Evolutionary conservation across 768 basidiomycete species (phyloP).

Genomic region (Agaricus subrufescens): DNA sequence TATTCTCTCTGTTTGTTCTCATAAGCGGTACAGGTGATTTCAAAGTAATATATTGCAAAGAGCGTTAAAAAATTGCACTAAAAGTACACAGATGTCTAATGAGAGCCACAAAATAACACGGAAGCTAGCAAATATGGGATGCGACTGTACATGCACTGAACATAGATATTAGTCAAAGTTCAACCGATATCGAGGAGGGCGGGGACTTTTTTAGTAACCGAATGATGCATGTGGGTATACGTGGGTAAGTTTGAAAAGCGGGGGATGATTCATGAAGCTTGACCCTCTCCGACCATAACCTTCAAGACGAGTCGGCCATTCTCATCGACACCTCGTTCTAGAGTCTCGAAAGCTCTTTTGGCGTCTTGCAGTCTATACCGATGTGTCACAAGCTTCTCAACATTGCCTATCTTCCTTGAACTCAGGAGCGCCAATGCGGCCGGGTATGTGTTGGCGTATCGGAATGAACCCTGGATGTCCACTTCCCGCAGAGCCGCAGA

Average conservation of each 20-base stretch:
- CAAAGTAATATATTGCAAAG: neutral
- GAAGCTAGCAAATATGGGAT: neutral
- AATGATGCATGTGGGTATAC: neutral
- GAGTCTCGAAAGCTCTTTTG: slow-evolving; percentile 75
- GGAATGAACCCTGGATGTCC: slow-evolving; percentile 89
- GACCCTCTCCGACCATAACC: slow-evolving; percentile 62
- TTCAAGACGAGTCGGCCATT: slow-evolving; percentile 83
- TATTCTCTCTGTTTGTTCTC: no score
- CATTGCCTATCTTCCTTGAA: slow-evolving; percentile 57
- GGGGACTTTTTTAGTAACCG: neutral
- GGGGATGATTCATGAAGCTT: neutral
- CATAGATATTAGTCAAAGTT: slow-evolving; percentile 8
- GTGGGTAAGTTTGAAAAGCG: neutral
- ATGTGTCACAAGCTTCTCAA: slow-evolving; percentile 78
- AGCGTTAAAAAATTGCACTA: slow-evolving; percentile 3
- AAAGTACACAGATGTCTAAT: slow-evolving; percentile 5
- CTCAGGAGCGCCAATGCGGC: slow-evolving; percentile 76
- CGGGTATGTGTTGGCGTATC: slow-evolving; percentile 87
- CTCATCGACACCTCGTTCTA: slow-evolving; percentile 74
- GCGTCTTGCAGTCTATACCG: slow-evolving; percentile 63
- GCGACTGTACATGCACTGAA: slow-evolving; percentile 3
- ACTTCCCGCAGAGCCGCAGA: slow-evolving; percentile 84
- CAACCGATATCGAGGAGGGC: slow-evolving; percentile 2
- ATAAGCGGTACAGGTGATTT: no score
- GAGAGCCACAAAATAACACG: neutral